Evolutionary conservation across 352 stramenopile genomes (phyloP), one percentile per base, ranked within the genome.

Genomic region (Phytopythium helicoides): DNA sequence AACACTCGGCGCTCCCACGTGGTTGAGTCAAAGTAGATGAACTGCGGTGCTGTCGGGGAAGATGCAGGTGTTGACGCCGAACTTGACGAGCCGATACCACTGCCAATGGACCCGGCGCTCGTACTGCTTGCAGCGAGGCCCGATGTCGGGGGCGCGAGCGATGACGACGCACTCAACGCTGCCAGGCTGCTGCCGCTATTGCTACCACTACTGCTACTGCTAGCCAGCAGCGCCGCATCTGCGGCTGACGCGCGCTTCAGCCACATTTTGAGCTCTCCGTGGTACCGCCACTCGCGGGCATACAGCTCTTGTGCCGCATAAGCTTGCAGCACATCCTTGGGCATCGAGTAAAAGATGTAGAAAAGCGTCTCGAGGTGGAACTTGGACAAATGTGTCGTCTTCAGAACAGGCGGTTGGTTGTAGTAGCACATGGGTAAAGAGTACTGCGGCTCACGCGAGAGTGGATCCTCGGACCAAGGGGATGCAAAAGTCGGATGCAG

Each of bases 261-360:
- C 97, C 97, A 99, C 31, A 98, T 85, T 74, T 98, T 98, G 40
- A 98, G 76, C 48, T 99, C 96, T 12, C 70, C 79, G 62, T 99
- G 95, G 76, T 98, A 99, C 55, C 90, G 88, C 97, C 97, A 99
- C 58, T 99, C 96, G 49, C 97, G 89, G 46, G 76, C 90, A 56
- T 95, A 91, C 18, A 97, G 73, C 62, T 97, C 88, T 55, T 97
- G 87, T 12, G 87, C 87, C 11, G 81, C 78, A 45, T 92, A 94
- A 6, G 88, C 87, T 74, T 99, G 97, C 47, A 99, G 73, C 6
- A 97, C 88, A 71, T 99, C 97, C 78, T 98, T 97, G 40, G 97
- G 97, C 81, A 99, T 96, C 50, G 92, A 92, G 77, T 99, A 99
- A 73, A 99, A 99, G 64, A 99, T 97, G 80, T 98, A 99, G 76